Conservation (phyloP, 495 filamentous ascomycete genomes). For the Trichoderma erinaceum region DNA sequence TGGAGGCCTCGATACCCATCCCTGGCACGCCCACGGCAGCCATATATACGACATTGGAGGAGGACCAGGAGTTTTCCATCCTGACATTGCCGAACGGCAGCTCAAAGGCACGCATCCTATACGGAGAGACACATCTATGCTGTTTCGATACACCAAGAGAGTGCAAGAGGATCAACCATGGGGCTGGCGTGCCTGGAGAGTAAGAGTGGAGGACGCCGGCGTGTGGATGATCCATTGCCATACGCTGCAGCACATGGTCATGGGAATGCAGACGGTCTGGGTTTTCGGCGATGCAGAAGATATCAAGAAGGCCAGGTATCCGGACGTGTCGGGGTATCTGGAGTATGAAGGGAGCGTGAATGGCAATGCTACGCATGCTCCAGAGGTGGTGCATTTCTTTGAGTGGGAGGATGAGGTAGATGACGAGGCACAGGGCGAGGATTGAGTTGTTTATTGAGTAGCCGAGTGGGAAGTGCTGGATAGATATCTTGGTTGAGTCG, state of each 20-base stretch:
- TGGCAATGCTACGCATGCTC: slow-evolving; percentile 28
- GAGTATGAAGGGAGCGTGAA: slow-evolving; percentile 42
- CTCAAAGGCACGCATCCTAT: slow-evolving; percentile 40
- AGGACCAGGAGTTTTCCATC: slow-evolving; percentile 51
- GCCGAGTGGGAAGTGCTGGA: not conserved
- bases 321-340: slow-evolving; percentile 43
- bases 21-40: slow-evolving; percentile 54
- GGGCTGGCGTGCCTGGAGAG: slow-evolving; percentile 56
- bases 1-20: slow-evolving; percentile 47
- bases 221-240: slow-evolving; percentile 64
- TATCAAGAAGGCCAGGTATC: slow-evolving; percentile 30
- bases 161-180: slow-evolving; percentile 33
- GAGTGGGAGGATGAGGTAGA: not conserved
- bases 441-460: not conserved
- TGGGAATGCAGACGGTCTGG: slow-evolving; percentile 47
- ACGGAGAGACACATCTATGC: slow-evolving; percentile 50
- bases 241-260: slow-evolving; percentile 41
- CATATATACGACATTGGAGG: slow-evolving; percentile 55
- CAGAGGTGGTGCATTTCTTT: not conserved
- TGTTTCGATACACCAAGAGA: slow-evolving; percentile 41
- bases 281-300: slow-evolving; percentile 43
- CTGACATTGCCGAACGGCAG: slow-evolving; percentile 44
- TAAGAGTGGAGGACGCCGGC: slow-evolving; percentile 39
- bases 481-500: too few relatives aligned
- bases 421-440: not conserved